Evolutionary conservation across 768 basidiomycete species (phyloP), one percentile per base, ranked within the genome.

Genomic region (Rhodosporidiobolus sp.): DNA sequence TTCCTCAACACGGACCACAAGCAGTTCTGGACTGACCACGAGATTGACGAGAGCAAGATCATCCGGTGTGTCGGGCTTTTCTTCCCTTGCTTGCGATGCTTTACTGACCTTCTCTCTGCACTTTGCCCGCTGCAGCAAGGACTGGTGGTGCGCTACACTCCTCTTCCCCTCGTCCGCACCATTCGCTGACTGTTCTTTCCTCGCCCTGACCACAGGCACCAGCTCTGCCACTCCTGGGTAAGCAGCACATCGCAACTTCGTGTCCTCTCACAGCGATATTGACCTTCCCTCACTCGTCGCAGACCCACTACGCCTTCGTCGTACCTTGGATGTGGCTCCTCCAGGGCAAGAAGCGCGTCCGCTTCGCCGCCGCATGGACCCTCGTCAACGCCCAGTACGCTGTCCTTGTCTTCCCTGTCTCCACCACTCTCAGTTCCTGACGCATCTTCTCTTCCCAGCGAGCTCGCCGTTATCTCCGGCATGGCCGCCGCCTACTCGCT

Each of bases 1-100:
- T 82, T 82, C 77, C 75, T 83, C 65, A 82, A 83, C 79, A 82
- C 81, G 62, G 80, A 82, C 66, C 77, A 83, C 73, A 66, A 81
- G 71, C 34, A 82, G 17, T 78, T 74, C 2, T 83, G 83, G 83
- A 65, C 78, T 1, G 79, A 75, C 61, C 77, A 82, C 70, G 82
- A 83, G 72, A 83, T 83, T 72, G 69, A 74, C 22, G 79, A 81
- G 72, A 80, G 80, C 60, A 82, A 82, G 77, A 82, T 83, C 76
- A 81, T 80, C 50, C 19, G n/a, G 70, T 65, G 9, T 30, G 46
- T 26, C 35, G 10, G 48, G 16, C 4, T 22, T 7, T 46, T n/a
- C n/a, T n/a, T n/a, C n/a, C n/a, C n/a, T n/a, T n/a, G n/a, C n/a
- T n/a, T n/a, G n/a, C 35, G 50, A 68, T n/a, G 24, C 7, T 26